Evolutionary conservation across 768 basidiomycete genomes (phyloP), one percentile per base, ranked within the genome.

Genomic region (Thelephora ganbajun): DNA sequence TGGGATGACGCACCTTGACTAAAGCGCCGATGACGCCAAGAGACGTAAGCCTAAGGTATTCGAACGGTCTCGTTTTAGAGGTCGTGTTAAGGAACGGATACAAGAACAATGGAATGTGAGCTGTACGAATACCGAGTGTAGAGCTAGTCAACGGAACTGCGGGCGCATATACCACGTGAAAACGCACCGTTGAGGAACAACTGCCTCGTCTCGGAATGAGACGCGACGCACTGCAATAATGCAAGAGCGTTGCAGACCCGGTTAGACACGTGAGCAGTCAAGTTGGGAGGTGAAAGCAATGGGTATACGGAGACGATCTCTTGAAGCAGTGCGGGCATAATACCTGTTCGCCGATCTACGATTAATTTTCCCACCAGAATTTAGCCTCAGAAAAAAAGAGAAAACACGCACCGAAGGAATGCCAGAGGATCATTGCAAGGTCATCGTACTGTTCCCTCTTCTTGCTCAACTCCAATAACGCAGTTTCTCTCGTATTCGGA

Each of bases 41-140:
- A 35, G 92, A 96, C 11, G 96, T 99, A 48, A 99, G 78, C n/a
- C 96, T 83, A 46, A 99, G 79, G 64, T 99, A 99, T 70, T 99
- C 96, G 60, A 99, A 99, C 1, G 94, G 94, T n/a, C 94, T 80
- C 11, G 94, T 98, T 73, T 99, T 99, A 48, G 88, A 91, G 11
- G 92, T 99, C 5, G 94, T 99, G 65, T 99, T 99, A 56, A 99
- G 72, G 69, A 99, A 99, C 16, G 94, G 94, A 66, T 99, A 99
- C 57, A 99, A 73, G 63, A 76, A 76, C 51, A 99, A 77, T 35
- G 94, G 94, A 61, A 99, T 92, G 65, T 98, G 96, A 22, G 94
- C 94, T 90, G 47, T 37, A 39, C 3, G 11, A 35, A 48, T 5
- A n/a, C 13, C 14, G 39, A 2, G 42, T 20, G 7, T 14, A 46